These are phyloP conservation scores for Xylariomycetidae sp. DNA, from an alignment of 2,329 filamentous ascomycete species.

Conservation along the genomic window DNA sequence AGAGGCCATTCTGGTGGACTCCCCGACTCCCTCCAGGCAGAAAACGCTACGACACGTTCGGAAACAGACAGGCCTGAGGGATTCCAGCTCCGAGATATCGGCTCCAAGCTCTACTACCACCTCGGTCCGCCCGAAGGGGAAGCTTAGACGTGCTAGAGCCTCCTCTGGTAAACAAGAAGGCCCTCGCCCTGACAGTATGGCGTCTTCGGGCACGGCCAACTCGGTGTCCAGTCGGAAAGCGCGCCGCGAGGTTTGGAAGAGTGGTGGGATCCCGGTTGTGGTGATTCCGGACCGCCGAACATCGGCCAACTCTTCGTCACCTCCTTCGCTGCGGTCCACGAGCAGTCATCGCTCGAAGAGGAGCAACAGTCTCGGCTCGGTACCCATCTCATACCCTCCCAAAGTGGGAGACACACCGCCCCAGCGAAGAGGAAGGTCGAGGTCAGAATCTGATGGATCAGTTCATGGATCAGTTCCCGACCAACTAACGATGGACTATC, in stretches of 20 bases:
- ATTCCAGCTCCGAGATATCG: conserved; percentile 37
- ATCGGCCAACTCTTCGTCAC: conserved; percentile 42
- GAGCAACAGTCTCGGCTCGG: conserved; percentile 47
- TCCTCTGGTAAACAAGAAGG: conserved; percentile 23
- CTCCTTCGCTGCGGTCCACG: conserved; percentile 54
- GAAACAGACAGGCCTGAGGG: conserved; percentile 39
- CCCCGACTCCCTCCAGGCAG: conserved; percentile 35
- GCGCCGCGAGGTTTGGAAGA: conserved; percentile 53
- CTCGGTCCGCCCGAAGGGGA: conserved; percentile 30
- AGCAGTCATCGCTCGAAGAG: conserved; percentile 51
- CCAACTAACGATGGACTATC: conserved; percentile 54
- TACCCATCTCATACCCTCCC: conserved; percentile 34
- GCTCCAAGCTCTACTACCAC: conserved; percentile 36
- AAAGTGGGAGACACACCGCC: conserved; percentile 37
- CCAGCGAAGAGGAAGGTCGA: conserved; percentile 35
- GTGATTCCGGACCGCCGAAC: conserved; percentile 54
- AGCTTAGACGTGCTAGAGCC: conserved; percentile 22
- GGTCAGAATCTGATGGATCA: conserved; percentile 43
- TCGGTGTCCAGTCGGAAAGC: conserved; percentile 49
- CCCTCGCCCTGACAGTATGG: conserved; percentile 39
- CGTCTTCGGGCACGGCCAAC: conserved; percentile 41
- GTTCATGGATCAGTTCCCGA: conserved; percentile 36
- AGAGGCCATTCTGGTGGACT: conserved; percentile 52
- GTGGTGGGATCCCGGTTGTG: conserved; percentile 56
- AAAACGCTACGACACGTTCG: conserved; percentile 56